Evolutionary conservation across 768 basidiomycete genomes (phyloP).

Genomic region (Rhodotorula kratochvilovae): DNA sequence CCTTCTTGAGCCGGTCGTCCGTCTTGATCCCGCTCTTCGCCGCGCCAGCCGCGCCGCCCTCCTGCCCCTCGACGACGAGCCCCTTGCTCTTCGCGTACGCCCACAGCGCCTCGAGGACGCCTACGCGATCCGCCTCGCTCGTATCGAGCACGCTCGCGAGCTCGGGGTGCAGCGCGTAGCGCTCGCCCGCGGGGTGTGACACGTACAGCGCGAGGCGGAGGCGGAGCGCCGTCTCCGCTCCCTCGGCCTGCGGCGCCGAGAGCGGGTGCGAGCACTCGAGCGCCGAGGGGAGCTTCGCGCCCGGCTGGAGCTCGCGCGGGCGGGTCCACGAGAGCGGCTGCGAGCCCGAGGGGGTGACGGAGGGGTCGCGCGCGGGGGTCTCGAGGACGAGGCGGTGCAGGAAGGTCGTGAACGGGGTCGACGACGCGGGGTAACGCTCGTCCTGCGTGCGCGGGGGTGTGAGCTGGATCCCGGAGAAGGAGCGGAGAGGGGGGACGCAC

Average conservation of each 20-base stretch:
- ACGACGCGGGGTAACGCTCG: background rate
- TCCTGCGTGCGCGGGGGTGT: background rate
- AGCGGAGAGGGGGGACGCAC: constrained; percentile 50
- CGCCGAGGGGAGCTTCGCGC: background rate
- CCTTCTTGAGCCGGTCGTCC: constrained; percentile 21
- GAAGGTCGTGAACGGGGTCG: constrained; percentile 10
- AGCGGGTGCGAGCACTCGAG: constrained; percentile 10
- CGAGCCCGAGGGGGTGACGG: background rate
- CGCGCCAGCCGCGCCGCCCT: constrained; percentile 60
- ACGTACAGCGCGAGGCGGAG: constrained; percentile 64
- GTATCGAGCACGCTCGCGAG: constrained; percentile 63
- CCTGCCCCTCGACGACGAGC: constrained; percentile 49
- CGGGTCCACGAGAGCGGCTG: constrained; percentile 47
- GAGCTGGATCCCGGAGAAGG: background rate
- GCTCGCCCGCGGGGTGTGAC: constrained; percentile 75
- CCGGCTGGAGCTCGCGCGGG: constrained; percentile 18
- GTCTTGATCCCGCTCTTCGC: constrained; percentile 52
- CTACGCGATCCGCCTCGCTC: constrained; percentile 77
- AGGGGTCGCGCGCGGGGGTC: constrained; percentile 43
- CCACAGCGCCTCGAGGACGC: constrained; percentile 79
- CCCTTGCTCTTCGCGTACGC: constrained; percentile 81
- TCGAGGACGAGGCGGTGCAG: constrained; percentile 16
- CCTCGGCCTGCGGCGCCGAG: constrained; percentile 46
- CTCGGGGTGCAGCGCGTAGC: constrained; percentile 72
- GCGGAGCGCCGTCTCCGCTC: background rate